Conservation (phyloP, 257 asterid genomes). For the Perilla frutescens region DNA sequence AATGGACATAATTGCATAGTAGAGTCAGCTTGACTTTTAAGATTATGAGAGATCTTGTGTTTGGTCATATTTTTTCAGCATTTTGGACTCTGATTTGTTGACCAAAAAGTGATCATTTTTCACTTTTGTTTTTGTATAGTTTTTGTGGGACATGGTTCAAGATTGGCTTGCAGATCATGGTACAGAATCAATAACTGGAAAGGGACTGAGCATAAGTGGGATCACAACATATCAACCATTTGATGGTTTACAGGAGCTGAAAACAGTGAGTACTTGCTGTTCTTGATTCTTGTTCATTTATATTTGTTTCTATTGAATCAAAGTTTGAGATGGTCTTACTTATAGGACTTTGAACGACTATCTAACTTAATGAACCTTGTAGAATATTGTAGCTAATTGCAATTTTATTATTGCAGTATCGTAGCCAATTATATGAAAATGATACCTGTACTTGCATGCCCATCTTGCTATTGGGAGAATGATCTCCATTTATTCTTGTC, state of each 20-base stretch:
- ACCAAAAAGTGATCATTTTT: not conserved
- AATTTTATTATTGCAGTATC: not conserved
- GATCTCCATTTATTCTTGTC: not conserved
- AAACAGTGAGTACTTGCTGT: conserved; percentile 48
- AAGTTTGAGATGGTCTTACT: not conserved
- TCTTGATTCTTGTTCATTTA: conserved; percentile 2
- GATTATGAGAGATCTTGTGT: too few species aligned
- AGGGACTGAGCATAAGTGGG: conserved; percentile 44
- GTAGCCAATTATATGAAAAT: not conserved
- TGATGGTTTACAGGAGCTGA: conserved; percentile 66
- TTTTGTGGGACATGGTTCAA: conserved; percentile 60
- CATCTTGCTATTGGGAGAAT: not conserved
- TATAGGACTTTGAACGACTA: not conserved
- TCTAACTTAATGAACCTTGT: not conserved
- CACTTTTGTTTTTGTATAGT: conserved; percentile 37
- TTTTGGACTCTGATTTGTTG: conserved; percentile 8
- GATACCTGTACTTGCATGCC: too few species aligned
- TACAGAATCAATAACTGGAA: conserved; percentile 42
- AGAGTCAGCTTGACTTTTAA: too few species aligned
- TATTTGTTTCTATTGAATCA: not conserved
- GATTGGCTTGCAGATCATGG: conserved; percentile 58
- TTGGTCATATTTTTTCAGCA: not conserved
- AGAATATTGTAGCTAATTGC: not conserved
- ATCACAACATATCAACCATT: conserved; percentile 62
- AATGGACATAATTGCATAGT: too few species aligned